Conservation (phyloP, 192 early-diverging fungal genomes). For the Mortierella hygrophila region DNA sequence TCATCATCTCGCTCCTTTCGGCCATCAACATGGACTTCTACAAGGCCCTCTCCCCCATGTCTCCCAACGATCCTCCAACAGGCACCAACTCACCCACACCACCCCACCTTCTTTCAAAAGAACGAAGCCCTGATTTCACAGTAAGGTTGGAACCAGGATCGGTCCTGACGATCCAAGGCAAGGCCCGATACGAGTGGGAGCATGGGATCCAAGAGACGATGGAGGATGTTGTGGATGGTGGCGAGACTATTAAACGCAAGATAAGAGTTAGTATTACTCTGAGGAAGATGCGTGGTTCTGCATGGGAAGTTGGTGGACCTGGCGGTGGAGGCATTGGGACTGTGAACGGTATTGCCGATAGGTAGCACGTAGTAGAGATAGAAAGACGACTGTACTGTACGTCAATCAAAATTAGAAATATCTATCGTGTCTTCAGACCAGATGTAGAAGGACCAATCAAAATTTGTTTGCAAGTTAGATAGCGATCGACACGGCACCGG, state of each 20-base stretch:
- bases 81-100: background rate
- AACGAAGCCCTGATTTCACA: constrained; percentile 25
- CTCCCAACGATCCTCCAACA: constrained; percentile 26
- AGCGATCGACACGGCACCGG: no score
- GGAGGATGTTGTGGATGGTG: constrained; percentile 40
- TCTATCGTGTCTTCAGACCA: no score
- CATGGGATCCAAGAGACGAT: constrained; percentile 60
- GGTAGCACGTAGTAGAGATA: background rate
- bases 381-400: background rate
- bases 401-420: background rate
- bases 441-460: background rate
- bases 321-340: background rate
- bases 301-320: constrained; percentile 35
- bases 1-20: constrained; percentile 61
- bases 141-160: constrained; percentile 60
- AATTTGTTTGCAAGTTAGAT: no score
- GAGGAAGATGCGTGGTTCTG: constrained; percentile 45
- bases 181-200: constrained; percentile 62
- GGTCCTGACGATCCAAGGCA: constrained; percentile 54
- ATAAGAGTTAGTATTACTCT: constrained; percentile 63
- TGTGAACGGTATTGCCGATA: constrained; percentile 31
- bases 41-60: constrained; percentile 41
- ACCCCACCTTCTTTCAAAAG: background rate
- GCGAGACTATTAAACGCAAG: constrained; percentile 47
- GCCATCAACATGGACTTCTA: constrained; percentile 65